phyloP scores from a whole-genome alignment of 345 rosid genomes.

The Boechera divaricarpa region DNA sequence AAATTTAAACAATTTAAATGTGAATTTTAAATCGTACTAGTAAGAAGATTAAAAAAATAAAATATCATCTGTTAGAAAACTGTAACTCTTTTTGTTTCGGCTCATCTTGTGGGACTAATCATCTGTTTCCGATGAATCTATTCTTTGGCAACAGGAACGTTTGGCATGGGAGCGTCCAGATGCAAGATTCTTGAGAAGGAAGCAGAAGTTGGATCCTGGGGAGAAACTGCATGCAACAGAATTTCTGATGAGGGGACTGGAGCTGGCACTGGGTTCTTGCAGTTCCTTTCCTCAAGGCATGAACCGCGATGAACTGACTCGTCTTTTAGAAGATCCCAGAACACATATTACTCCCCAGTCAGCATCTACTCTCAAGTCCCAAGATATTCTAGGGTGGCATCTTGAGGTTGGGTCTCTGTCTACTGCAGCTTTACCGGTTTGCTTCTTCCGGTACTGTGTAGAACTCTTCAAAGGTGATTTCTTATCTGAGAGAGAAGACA shows the following conservation, averaged over 20 bases:
- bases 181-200: slow-evolving; percentile 45
- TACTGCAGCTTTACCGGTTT: slow-evolving; percentile 50
- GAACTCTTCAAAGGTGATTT: slow-evolving; percentile 54
- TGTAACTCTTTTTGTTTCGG: not conserved
- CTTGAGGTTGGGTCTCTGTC: slow-evolving; percentile 43
- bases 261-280: slow-evolving; percentile 54
- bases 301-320: slow-evolving; percentile 47
- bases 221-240: slow-evolving; percentile 56
- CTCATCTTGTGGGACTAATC: not conserved
- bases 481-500: slow-evolving; percentile 32
- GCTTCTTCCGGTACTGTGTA: slow-evolving; percentile 62
- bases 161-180: slow-evolving; percentile 67
- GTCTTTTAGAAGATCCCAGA: slow-evolving; percentile 41
- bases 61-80: not conserved
- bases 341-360: slow-evolving; percentile 41
- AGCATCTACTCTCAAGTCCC: slow-evolving; percentile 46
- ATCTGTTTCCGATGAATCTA: slow-evolving; percentile 21
- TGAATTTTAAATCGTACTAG: too few species aligned
- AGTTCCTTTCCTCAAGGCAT: slow-evolving; percentile 55
- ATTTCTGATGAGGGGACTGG: slow-evolving; percentile 60
- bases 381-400: slow-evolving; percentile 35
- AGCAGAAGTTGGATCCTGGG: slow-evolving; percentile 34
- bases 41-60: too few species aligned
- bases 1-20: too few species aligned
- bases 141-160: slow-evolving; percentile 52